A percentile compares a stretch with the other conserved stretches of the same genome.
These are phyloP conservation scores for Daldinia vernicosa DNA, from an alignment of 495 filamentous ascomycete species.

Conservation along the genomic window DNA sequence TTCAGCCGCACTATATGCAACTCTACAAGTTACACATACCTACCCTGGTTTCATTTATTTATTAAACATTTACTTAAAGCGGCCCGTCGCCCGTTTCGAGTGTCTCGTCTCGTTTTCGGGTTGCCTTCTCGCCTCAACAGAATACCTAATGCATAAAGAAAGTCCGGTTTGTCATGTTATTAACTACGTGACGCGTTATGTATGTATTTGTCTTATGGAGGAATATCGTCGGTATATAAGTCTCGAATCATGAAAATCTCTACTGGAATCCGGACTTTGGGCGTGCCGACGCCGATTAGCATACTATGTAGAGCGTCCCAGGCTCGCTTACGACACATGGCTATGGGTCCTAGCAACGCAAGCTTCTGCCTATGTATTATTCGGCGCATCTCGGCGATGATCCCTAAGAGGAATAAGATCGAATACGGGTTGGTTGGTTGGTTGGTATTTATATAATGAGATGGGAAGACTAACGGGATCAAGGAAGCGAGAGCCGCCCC, in stretches of 20 bases:
- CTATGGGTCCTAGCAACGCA: not conserved
- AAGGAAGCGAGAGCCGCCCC: not conserved
- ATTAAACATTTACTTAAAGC: not conserved
- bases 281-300: not conserved
- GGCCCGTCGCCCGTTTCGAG: not conserved
- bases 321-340: not conserved
- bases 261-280: not conserved
- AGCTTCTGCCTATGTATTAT: not conserved
- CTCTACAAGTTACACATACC: not conserved
- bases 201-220: not conserved
- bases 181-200: not conserved
- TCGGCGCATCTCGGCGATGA: not conserved
- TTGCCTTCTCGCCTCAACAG: not conserved
- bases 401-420: not conserved
- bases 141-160: not conserved
- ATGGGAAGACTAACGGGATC: not conserved
- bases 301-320: too few relatives aligned
- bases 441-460: not conserved
- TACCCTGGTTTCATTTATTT: not conserved
- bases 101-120: not conserved
- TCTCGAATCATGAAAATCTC: not conserved
- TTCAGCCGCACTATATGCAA: conserved; percentile 13
- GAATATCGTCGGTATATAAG: not conserved
- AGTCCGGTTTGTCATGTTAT: not conserved
- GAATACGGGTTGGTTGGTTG: not conserved